A percentile compares a stretch with the other conserved stretches of the same genome.
phyloP scores from a whole-genome alignment of 2,329 filamentous ascomycete genomes.

The Ceratocystis harringtonii region DNA sequence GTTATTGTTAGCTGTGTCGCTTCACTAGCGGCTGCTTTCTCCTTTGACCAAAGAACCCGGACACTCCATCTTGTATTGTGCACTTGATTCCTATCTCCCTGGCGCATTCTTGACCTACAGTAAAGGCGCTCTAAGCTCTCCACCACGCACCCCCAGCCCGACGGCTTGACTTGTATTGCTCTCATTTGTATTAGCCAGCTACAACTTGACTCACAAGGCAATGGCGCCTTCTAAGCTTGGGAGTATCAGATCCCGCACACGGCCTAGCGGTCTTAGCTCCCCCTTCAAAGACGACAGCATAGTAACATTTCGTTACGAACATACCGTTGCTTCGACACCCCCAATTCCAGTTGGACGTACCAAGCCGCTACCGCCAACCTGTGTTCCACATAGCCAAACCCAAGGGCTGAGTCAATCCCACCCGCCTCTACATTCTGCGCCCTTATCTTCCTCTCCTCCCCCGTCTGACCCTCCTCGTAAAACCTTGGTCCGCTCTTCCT shows the following conservation, averaged over 20 bases:
- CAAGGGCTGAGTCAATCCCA: not conserved
- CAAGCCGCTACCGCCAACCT: conserved; percentile 18
- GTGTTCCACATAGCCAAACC: conserved; percentile 4
- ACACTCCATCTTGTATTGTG: conserved; percentile 3
- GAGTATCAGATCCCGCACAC: conserved; percentile 26
- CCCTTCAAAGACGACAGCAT: conserved; percentile 37
- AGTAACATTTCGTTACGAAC: conserved; percentile 45
- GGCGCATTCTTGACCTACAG: conserved; percentile 5
- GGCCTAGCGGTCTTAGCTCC: conserved; percentile 25
- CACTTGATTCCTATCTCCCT: conserved; percentile 18
- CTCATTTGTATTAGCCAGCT: too few relatives aligned
- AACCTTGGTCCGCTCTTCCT: not conserved
- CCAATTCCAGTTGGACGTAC: conserved; percentile 31
- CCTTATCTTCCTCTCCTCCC: conserved; percentile 2
- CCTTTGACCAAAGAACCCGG: not conserved
- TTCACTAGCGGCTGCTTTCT: not conserved
- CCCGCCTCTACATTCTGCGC: not conserved
- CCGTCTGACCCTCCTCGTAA: not conserved
- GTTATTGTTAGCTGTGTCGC: not conserved
- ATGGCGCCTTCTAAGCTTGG: conserved; percentile 23
- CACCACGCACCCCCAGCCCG: not conserved
- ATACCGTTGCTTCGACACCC: conserved; percentile 41
- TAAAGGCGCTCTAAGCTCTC: not conserved
- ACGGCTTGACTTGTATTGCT: too few relatives aligned
- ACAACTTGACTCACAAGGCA: not conserved